Evolutionary conservation across 371 early-diverging fungal species (phyloP).

Genomic region (Lichtheimia ramosa): DNA sequence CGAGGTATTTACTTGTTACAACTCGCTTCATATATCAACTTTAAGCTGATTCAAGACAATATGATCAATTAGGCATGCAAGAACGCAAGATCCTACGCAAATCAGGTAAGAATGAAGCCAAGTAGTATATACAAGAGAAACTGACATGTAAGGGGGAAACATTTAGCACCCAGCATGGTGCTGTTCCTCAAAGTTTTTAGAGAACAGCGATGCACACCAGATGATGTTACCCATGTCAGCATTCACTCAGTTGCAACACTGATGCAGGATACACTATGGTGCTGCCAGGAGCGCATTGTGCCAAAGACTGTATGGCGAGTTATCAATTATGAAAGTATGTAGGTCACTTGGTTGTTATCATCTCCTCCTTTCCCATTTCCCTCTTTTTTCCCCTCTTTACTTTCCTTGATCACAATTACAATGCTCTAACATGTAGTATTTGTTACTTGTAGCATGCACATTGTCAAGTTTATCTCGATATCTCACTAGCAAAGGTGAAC

Average conservation of each 20-base stretch:
- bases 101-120: constrained; percentile 24
- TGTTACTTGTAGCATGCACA: constrained; percentile 32
- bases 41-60: neutral
- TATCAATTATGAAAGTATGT: constrained; percentile 50
- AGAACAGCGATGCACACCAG: constrained; percentile 29
- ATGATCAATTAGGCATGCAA: constrained; percentile 24
- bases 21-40: neutral
- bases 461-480: constrained; percentile 30
- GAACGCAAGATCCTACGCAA: constrained; percentile 49
- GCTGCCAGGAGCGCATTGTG: constrained; percentile 44
- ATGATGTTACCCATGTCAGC: constrained; percentile 33
- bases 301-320: constrained; percentile 42
- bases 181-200: constrained; percentile 41
- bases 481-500: constrained; percentile 26
- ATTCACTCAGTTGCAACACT: constrained; percentile 51
- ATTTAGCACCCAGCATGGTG: constrained; percentile 36
- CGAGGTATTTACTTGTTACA: constrained; percentile 28
- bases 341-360: neutral
- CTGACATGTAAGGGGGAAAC: neutral
- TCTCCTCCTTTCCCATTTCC: neutral
- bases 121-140: too few relatives aligned
- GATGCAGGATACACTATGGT: constrained; percentile 49
- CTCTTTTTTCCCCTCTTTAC: neutral
- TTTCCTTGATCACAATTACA: neutral
- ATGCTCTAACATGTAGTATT: neutral